phyloP scores from a whole-genome alignment of 768 basidiomycete species.

The Lanmaoa rubissima region DNA sequence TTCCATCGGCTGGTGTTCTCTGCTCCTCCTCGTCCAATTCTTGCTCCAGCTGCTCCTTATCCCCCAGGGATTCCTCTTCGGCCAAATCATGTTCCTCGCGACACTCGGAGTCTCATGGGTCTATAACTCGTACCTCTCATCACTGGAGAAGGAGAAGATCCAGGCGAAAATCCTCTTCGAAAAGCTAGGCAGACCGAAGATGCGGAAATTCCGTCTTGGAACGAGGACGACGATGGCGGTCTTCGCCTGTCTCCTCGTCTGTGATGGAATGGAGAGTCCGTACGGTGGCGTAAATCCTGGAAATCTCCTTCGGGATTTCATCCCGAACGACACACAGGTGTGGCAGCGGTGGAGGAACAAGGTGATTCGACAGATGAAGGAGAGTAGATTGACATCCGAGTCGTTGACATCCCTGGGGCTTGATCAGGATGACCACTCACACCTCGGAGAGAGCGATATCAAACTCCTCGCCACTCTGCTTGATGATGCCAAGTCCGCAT shows the following conservation, averaged over 20 bases:
- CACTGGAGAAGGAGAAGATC: constrained; percentile 36
- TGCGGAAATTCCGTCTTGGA: constrained; percentile 22
- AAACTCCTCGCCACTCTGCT: constrained; percentile 19
- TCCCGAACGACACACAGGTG: constrained; percentile 25
- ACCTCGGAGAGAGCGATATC: constrained; percentile 9
- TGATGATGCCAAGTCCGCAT: constrained; percentile 18
- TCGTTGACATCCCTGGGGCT: background rate
- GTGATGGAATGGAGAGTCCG: constrained; percentile 22
- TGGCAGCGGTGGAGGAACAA: constrained; percentile 27
- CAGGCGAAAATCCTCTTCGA: constrained; percentile 20
- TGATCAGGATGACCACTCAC: constrained; percentile 5
- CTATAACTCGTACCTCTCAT: constrained; percentile 37
- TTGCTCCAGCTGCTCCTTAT: constrained; percentile 35
- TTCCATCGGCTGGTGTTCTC: constrained; percentile 27
- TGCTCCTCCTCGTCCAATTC: constrained; percentile 34
- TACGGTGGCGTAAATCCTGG: constrained; percentile 7
- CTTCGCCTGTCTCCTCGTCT: constrained; percentile 26
- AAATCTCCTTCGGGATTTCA: constrained; percentile 20
- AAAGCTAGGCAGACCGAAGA: constrained; percentile 11
- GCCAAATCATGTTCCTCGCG: constrained; percentile 35
- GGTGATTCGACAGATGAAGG: constrained; percentile 20
- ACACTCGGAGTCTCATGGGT: constrained; percentile 34
- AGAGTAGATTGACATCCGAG: background rate
- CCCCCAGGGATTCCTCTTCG: constrained; percentile 34
- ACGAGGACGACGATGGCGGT: constrained; percentile 25